Evolutionary conservation across 2,329 filamentous ascomycete species (phyloP).

Genomic region (Penicillium nordicum): DNA sequence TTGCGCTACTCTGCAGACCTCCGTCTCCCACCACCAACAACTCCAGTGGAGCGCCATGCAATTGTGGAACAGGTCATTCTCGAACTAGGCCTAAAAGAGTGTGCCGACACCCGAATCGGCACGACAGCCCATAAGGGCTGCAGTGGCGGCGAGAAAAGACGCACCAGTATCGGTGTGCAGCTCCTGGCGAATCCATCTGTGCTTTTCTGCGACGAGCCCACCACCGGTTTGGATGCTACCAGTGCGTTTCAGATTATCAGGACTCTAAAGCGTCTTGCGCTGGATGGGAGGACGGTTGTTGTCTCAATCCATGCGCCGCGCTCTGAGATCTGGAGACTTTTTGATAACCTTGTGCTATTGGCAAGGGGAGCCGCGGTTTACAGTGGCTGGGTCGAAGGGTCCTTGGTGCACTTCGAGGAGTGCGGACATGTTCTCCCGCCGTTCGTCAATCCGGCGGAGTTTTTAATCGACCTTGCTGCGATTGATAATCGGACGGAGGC

Average conservation of each 20-base stretch:
- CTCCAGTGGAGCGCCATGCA: slow-evolving; percentile 54
- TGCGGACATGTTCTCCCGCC: slow-evolving; percentile 61
- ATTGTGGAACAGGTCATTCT: slow-evolving; percentile 75
- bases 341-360: slow-evolving; percentile 68
- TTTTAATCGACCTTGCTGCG: slow-evolving; percentile 70
- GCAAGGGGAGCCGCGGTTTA: slow-evolving; percentile 67
- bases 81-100: slow-evolving; percentile 72
- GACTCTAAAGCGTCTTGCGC: slow-evolving; percentile 65
- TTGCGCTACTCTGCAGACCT: slow-evolving; percentile 69
- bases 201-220: slow-evolving; percentile 75
- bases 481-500: slow-evolving; percentile 68
- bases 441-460: slow-evolving; percentile 76
- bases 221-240: slow-evolving; percentile 69
- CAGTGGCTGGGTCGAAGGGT: slow-evolving; percentile 57
- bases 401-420: slow-evolving; percentile 61
- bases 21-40: slow-evolving; percentile 62
- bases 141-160: slow-evolving; percentile 73
- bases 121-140: slow-evolving; percentile 69
- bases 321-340: slow-evolving; percentile 75
- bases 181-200: slow-evolving; percentile 75
- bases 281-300: slow-evolving; percentile 67
- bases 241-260: slow-evolving; percentile 71
- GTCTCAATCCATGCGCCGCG: slow-evolving; percentile 74
- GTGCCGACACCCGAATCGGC: slow-evolving; percentile 70
- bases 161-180: slow-evolving; percentile 74